phyloP scores from a whole-genome alignment of 2,329 filamentous ascomycete species.

The Emergomyces orientalis region DNA sequence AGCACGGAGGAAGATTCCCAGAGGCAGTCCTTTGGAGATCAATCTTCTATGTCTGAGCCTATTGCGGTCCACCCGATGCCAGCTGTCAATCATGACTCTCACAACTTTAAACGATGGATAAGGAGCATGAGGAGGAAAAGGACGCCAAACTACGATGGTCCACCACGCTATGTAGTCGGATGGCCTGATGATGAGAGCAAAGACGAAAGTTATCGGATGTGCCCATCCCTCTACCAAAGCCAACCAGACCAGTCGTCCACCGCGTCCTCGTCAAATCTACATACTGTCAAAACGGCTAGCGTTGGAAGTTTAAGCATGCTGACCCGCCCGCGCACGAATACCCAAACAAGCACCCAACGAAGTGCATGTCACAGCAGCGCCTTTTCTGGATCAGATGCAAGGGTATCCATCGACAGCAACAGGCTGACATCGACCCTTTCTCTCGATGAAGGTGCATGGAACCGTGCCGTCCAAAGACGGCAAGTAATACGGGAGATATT shows the following conservation, averaged over 20 bases:
- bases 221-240: slow-evolving; percentile 20
- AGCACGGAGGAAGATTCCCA: not conserved
- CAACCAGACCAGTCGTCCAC: slow-evolving; percentile 57
- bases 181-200: slow-evolving; percentile 26
- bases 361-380: slow-evolving; percentile 43
- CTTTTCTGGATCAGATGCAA: slow-evolving; percentile 57
- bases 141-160: slow-evolving; percentile 9
- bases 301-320: slow-evolving; percentile 65
- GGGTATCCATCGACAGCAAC: slow-evolving; percentile 52
- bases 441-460: slow-evolving; percentile 59
- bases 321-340: slow-evolving; percentile 50
- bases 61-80: not conserved
- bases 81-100: not conserved
- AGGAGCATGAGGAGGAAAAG: slow-evolving; percentile 28
- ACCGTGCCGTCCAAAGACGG: slow-evolving; percentile 64
- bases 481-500: slow-evolving; percentile 79
- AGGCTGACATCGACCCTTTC: slow-evolving; percentile 36
- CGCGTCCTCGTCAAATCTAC: slow-evolving; percentile 70
- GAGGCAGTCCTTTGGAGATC: not conserved
- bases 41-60: not conserved
- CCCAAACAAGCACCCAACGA: slow-evolving; percentile 48
- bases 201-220: slow-evolving; percentile 16
- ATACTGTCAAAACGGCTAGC: slow-evolving; percentile 71
- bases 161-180: slow-evolving; percentile 26
- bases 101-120: slow-evolving; percentile 33